phyloP scores from a whole-genome alignment of 2,329 filamentous ascomycete species.

The Exophiala aquamarina region DNA sequence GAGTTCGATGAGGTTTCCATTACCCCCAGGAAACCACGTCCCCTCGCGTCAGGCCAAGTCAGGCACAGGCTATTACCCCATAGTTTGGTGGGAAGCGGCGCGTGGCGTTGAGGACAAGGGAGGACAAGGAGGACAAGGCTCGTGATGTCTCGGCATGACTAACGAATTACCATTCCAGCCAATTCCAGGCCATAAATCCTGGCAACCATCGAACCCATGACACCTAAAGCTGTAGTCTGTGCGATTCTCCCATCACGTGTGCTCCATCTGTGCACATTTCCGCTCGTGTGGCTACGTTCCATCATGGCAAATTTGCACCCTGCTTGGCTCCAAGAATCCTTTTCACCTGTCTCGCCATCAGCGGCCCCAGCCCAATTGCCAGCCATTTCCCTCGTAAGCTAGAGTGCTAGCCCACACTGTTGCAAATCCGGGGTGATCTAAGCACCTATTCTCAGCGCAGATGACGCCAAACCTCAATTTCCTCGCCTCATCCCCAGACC shows the following conservation, averaged over 20 bases:
- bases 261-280: no score
- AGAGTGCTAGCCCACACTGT: not conserved
- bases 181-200: not conserved
- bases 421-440: slow-evolving; percentile 1
- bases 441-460: not conserved
- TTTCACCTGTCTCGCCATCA: no score
- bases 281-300: no score
- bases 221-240: no score
- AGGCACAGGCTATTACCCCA: slow-evolving; percentile 26
- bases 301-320: no score
- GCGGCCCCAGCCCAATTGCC: no score
- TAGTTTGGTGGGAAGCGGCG: slow-evolving; percentile 17
- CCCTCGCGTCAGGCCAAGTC: slow-evolving; percentile 8
- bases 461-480: slow-evolving; percentile 1
- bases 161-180: slow-evolving; percentile 15
- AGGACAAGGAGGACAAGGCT: no score
- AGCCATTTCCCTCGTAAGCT: no score
- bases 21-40: slow-evolving; percentile 35
- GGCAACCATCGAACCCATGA: slow-evolving; percentile 7
- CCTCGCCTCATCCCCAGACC: not conserved
- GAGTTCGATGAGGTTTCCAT: slow-evolving; percentile 27
- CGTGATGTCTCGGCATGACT: slow-evolving; percentile 23
- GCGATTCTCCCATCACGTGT: no score
- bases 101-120: slow-evolving; percentile 16
- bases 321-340: no score